phyloP scores from a whole-genome alignment of 495 filamentous ascomycete genomes.

The Penicillium diatomitis region DNA sequence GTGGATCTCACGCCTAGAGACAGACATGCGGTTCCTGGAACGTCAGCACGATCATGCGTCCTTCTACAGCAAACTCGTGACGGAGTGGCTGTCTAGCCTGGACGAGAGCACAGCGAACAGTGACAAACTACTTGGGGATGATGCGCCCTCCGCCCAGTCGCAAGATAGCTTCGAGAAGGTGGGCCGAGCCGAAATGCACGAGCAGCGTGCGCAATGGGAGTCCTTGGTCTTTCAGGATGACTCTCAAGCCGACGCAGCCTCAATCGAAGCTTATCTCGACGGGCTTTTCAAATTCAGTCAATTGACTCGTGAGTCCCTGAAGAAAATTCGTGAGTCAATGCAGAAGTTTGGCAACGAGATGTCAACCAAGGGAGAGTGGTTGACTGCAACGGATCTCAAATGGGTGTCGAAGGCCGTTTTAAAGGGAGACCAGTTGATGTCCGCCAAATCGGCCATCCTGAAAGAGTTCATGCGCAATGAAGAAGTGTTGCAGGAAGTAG shows the following conservation, averaged over 20 bases:
- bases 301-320: conserved; percentile 33
- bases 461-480: conserved; percentile 51
- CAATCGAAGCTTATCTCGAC: conserved; percentile 43
- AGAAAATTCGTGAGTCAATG: conserved; percentile 34
- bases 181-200: conserved; percentile 40
- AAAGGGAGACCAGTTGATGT: conserved; percentile 45
- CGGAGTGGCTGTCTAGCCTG: conserved; percentile 47
- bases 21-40: conserved; percentile 42
- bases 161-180: conserved; percentile 24
- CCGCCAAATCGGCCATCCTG: conserved; percentile 49
- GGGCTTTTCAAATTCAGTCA: conserved; percentile 38
- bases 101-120: conserved; percentile 8
- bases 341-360: conserved; percentile 36
- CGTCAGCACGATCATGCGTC: conserved; percentile 51
- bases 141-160: conserved; percentile 3
- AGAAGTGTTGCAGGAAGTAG: conserved; percentile 48
- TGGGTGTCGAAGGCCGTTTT: conserved; percentile 48
- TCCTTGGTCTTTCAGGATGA: conserved; percentile 43
- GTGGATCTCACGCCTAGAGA: conserved; percentile 41
- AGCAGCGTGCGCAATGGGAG: conserved; percentile 48
- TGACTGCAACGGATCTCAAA: conserved; percentile 29
- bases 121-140: background rate
- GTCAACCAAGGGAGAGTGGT: conserved; percentile 19
- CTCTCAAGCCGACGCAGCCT: conserved; percentile 32
- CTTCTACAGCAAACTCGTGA: conserved; percentile 53